Percentiles rank a stretch among this genome's conserved stretches.
Evolutionary conservation across 257 asterid genomes (phyloP).

Genomic region (Prunella vulgaris): DNA sequence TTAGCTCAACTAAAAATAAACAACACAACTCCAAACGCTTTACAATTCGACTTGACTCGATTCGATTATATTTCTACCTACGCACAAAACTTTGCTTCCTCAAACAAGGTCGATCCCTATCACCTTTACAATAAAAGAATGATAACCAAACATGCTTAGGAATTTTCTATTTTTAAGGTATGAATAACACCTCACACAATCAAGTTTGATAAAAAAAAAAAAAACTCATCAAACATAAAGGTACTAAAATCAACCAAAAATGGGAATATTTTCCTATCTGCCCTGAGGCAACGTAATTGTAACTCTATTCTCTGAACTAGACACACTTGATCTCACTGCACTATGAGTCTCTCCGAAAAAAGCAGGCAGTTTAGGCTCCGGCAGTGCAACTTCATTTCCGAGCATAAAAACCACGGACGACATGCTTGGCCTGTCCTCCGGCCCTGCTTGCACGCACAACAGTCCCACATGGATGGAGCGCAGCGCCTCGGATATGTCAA

Average conservation of each 20-base stretch:
- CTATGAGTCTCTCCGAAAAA: neutral
- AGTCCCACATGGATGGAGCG: neutral
- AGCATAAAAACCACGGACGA: neutral
- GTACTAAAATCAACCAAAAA: neutral
- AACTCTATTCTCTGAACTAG: neutral
- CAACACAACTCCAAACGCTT: too few relatives aligned
- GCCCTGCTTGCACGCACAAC: neutral
- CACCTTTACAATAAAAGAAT: too few relatives aligned
- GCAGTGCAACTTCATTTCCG: neutral
- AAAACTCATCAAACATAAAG: too few relatives aligned
- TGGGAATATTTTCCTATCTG: neutral
- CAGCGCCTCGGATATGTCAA: neutral
- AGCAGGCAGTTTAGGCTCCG: neutral
- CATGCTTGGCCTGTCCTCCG: constrained; percentile 4
- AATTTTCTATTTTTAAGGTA: neutral
- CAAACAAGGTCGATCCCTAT: too few relatives aligned
- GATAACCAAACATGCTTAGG: too few relatives aligned
- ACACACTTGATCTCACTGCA: neutral
- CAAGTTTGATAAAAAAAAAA: neutral
- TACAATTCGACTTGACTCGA: too few relatives aligned
- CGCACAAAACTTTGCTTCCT: too few relatives aligned
- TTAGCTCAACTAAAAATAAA: too few relatives aligned
- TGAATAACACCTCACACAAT: too few relatives aligned
- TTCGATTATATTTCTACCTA: too few relatives aligned
- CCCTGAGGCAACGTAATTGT: neutral